Percentiles rank a stretch among this genome's conserved stretches.
Evolutionary conservation across 805 yeast species (phyloP).

Genomic region (Zygosaccharomyces bailii): DNA sequence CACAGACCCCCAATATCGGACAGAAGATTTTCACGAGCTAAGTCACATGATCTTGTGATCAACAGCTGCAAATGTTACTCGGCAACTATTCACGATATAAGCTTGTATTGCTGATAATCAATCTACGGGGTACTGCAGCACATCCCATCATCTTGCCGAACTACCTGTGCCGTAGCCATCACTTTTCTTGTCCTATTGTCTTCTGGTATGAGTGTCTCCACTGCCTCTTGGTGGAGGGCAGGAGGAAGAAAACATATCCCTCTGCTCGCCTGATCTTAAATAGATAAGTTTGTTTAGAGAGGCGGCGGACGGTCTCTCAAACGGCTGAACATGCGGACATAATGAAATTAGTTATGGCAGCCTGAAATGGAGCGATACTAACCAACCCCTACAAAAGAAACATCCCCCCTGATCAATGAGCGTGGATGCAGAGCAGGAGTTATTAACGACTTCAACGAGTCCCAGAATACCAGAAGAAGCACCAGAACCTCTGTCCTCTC

Average conservation of each 20-base stretch:
- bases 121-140: no score
- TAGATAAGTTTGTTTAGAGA: background rate
- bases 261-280: background rate
- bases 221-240: no score
- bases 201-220: no score
- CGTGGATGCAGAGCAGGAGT: background rate
- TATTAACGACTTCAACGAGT: background rate
- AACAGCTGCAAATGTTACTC: no score
- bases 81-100: no score
- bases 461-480: background rate
- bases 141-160: no score
- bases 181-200: no score
- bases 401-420: no score
- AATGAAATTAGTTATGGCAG: background rate
- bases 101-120: no score
- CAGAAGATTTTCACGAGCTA: background rate
- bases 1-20: no score
- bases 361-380: background rate
- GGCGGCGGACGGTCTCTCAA: background rate
- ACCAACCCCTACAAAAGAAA: no score
- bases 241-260: background rate
- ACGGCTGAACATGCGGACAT: slow-evolving; percentile 1
- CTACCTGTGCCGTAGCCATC: no score
- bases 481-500: background rate
- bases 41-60: background rate